Base-by-base conservation (phyloP, 306 rosid species). In the Elaeagnus macrophylla region DNA sequence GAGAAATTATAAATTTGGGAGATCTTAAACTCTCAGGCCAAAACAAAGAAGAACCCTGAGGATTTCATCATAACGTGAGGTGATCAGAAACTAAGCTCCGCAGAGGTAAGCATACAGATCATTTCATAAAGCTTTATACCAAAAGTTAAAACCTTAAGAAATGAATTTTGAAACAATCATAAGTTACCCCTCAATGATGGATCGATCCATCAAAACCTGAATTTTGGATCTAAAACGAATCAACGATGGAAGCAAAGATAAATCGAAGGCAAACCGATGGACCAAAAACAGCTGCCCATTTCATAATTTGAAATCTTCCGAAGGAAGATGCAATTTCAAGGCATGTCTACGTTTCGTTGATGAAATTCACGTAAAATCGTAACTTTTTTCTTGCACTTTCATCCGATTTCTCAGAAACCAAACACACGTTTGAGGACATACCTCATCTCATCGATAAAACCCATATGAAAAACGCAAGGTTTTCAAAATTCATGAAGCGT, bases 1-100 rank as follows among this genome's bases (percentile, higher is more conserved):
- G 51, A 7, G 12, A 44, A 44, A 52, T 5, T 12, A 12, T 0
- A 15, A 53, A 12, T 17, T 54, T 9, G 42, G 58, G 60, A 53
- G 57, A 74, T 68, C 83, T 46, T 66, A 80, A 80, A 63, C 67
- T 77, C 69, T 46, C 10, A 56, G 48, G n/a, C n/a, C n/a, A n/a
- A n/a, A n/a, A n/a, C 44, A 51, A 14, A 51, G 46, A 75, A 63
- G 53, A 73, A 62, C 66, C 62, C 57, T 48, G 42, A 67, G 39
- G 50, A 74, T 69, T 64, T 11, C 52, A 67, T 0, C 52, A 70
- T 51, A 53, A 51, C 12, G 18, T 37, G 15, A 57, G 43, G 49
- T 19, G 12, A 45, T 7, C 35, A 12, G 7, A 12, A 37, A 37
- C 52, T 20, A 42, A 39, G 4, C 32, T 2, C 32, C 4, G 4